phyloP scores from a whole-genome alignment of 2,329 filamentous ascomycete species.

The Coniochaeta sp. region DNA sequence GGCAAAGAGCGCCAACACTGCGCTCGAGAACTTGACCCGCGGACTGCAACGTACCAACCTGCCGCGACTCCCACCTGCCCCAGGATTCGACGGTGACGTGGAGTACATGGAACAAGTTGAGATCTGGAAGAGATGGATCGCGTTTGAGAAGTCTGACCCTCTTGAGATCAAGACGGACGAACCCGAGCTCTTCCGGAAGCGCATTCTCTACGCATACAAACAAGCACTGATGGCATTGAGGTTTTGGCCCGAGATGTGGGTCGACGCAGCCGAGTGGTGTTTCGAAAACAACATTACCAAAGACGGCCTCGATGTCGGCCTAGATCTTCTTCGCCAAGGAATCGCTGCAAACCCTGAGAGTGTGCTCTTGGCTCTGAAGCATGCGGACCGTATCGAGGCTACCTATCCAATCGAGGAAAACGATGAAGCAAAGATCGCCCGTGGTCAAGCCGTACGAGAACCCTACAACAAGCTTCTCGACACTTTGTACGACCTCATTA shows the following conservation, averaged over 20 bases:
- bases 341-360: slow-evolving; percentile 90
- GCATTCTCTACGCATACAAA: slow-evolving; percentile 85
- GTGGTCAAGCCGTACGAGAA: slow-evolving; percentile 70
- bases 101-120: slow-evolving; percentile 81
- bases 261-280: slow-evolving; percentile 89
- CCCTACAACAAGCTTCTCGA: slow-evolving; percentile 80
- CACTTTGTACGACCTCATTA: slow-evolving; percentile 79
- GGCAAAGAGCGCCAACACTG: slow-evolving; percentile 81
- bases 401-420: slow-evolving; percentile 71
- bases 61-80: slow-evolving; percentile 72
- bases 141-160: slow-evolving; percentile 91
- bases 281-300: slow-evolving; percentile 64
- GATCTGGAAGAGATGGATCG: slow-evolving; percentile 89
- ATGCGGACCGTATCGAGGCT: slow-evolving; percentile 79
- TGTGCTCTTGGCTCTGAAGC: slow-evolving; percentile 80
- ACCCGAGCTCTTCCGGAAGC: slow-evolving; percentile 62
- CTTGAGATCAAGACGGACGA: slow-evolving; percentile 82
- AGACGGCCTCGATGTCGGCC: slow-evolving; percentile 55
- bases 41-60: slow-evolving; percentile 70
- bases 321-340: slow-evolving; percentile 74
- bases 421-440: slow-evolving; percentile 65
- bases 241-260: slow-evolving; percentile 96
- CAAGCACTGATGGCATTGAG: slow-evolving; percentile 88
- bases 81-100: slow-evolving; percentile 78
- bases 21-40: slow-evolving; percentile 80